phyloP scores from a whole-genome alignment of 768 basidiomycete species.

The Vararia minispora region DNA sequence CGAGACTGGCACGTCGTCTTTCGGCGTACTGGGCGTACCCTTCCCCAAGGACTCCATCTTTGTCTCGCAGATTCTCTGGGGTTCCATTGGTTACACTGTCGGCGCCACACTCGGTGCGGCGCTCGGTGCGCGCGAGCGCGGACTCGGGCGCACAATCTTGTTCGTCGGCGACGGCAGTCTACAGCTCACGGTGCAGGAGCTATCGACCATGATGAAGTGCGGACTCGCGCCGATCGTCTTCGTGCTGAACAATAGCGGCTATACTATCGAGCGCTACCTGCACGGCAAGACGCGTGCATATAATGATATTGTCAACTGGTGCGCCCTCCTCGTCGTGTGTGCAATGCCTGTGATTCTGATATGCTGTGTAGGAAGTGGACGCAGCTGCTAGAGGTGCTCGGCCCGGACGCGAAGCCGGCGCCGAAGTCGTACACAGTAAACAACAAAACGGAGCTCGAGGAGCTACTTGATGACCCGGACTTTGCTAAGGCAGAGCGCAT shows the following conservation, averaged over 20 bases:
- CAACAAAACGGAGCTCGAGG: slow-evolving; percentile 55
- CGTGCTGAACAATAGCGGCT: slow-evolving; percentile 70
- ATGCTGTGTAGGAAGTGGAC: slow-evolving; percentile 44
- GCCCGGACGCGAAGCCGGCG: slow-evolving; percentile 36
- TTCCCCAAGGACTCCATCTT: slow-evolving; percentile 61
- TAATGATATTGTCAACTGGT: slow-evolving; percentile 79
- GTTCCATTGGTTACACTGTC: slow-evolving; percentile 85
- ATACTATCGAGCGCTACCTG: slow-evolving; percentile 77
- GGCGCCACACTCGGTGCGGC: slow-evolving; percentile 74
- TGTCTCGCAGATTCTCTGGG: slow-evolving; percentile 77
- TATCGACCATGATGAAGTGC: slow-evolving; percentile 71
- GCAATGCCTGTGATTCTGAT: not conserved
- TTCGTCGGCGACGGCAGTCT: slow-evolving; percentile 82
- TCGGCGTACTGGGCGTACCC: slow-evolving; percentile 75
- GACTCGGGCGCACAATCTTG: slow-evolving; percentile 58
- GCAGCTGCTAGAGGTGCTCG: slow-evolving; percentile 46
- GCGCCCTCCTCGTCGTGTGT: slow-evolving; percentile 6
- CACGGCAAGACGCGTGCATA: slow-evolving; percentile 66
- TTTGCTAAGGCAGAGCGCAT: slow-evolving; percentile 59
- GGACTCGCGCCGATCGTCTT: slow-evolving; percentile 77
- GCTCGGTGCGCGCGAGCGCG: slow-evolving; percentile 59
- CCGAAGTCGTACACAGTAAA: slow-evolving; percentile 56
- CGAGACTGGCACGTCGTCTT: slow-evolving; percentile 83
- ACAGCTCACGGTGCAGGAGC: slow-evolving; percentile 75
- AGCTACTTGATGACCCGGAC: slow-evolving; percentile 47